phyloP scores from a whole-genome alignment of 192 early-diverging fungal genomes.

The Ramicandelaber brevisporus region DNA sequence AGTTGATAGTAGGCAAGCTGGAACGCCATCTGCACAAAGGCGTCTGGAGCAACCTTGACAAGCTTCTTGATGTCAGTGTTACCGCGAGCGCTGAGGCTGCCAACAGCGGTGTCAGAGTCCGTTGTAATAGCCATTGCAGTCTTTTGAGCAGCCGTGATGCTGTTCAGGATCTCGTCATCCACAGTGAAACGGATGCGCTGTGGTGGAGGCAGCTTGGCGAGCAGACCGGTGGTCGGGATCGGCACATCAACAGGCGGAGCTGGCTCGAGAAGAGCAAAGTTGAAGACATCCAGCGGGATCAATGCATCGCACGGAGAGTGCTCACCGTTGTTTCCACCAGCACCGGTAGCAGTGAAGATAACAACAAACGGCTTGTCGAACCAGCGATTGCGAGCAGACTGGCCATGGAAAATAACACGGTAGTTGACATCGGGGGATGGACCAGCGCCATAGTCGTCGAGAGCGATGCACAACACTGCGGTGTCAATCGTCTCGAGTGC shows the following conservation, averaged over 20 bases:
- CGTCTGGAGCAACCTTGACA: slow-evolving; percentile 18
- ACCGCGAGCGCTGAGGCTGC: not conserved
- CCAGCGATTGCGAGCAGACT: slow-evolving; percentile 48
- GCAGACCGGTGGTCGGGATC: not conserved
- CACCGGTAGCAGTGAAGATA: slow-evolving; percentile 32
- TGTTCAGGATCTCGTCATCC: not conserved
- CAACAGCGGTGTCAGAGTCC: not conserved
- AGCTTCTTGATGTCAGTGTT: not conserved
- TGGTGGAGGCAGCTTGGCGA: slow-evolving; percentile 4
- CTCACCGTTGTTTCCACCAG: slow-evolving; percentile 21
- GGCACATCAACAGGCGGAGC: slow-evolving; percentile 1
- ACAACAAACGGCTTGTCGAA: slow-evolving; percentile 44
- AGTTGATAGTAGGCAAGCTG: slow-evolving; percentile 53
- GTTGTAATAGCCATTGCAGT: not conserved
- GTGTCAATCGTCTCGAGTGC: slow-evolving; percentile 28
- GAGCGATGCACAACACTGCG: slow-evolving; percentile 29
- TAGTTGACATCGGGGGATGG: slow-evolving; percentile 6
- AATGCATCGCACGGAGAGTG: slow-evolving; percentile 50
- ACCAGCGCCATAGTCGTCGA: slow-evolving; percentile 29
- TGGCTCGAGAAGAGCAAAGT: slow-evolving; percentile 11
- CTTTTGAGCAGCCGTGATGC: not conserved
- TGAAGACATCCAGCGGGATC: slow-evolving; percentile 20
- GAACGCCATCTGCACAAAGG: slow-evolving; percentile 50
- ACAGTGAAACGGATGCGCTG: not conserved
- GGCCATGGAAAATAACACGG: slow-evolving; percentile 27